A percentile compares a stretch with the other conserved stretches of the same genome.
Evolutionary conservation across 2,329 filamentous ascomycete species (phyloP).

Genomic region (Moelleriella libera): DNA sequence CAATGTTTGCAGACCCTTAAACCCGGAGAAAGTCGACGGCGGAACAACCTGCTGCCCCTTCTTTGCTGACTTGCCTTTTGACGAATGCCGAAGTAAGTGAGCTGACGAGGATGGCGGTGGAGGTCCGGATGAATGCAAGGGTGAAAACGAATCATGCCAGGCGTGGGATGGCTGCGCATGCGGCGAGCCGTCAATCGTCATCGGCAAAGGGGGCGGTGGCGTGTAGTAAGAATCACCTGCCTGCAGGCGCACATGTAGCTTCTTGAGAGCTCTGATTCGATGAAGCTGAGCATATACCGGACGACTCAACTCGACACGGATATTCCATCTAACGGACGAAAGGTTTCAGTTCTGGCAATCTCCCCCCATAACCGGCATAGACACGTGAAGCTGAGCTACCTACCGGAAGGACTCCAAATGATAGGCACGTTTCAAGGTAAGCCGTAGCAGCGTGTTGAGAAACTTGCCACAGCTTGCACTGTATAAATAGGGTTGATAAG

Average conservation of each 20-base stretch:
- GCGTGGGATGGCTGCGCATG: conserved; percentile 20
- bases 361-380: no score
- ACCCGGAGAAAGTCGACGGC: conserved; percentile 41
- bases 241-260: conserved; percentile 45
- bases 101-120: conserved; percentile 13
- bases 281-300: conserved; percentile 44
- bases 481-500: conserved; percentile 40
- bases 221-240: conserved; percentile 40
- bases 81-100: conserved; percentile 18
- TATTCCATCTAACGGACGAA: conserved; percentile 38
- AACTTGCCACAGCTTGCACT: conserved; percentile 47
- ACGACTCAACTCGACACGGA: conserved; percentile 46
- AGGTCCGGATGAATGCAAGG: conserved; percentile 7
- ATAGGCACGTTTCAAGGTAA: conserved; percentile 40
- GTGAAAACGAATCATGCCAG: conserved; percentile 13
- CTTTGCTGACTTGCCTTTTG: conserved; percentile 19
- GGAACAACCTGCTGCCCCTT: conserved; percentile 17
- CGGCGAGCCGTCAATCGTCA: conserved; percentile 10
- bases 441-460: conserved; percentile 43
- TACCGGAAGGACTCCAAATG: conserved; percentile 43
- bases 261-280: conserved; percentile 33
- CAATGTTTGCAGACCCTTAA: conserved; percentile 38
- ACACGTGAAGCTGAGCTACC: conserved; percentile 8
- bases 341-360: not conserved
- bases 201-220: conserved; percentile 30